Evolutionary conservation across 2,329 filamentous ascomycete species (phyloP).

Genomic region (Diaporthe vexans): DNA sequence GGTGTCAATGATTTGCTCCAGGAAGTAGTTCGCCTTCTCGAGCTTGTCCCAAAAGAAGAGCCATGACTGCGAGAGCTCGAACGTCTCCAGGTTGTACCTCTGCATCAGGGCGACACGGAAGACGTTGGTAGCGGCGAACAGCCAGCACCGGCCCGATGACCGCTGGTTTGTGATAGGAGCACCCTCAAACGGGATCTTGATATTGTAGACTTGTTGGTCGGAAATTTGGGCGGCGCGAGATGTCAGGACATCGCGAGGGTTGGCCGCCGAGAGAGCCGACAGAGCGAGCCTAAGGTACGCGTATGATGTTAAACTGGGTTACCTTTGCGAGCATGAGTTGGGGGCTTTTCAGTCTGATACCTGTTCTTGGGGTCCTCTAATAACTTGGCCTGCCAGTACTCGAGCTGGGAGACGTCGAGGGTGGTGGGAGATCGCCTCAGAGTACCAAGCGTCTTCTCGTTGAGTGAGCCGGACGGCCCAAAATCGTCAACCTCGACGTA

Average conservation of each 20-base stretch:
- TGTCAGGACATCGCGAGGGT: conserved; percentile 76
- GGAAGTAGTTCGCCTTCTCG: conserved; percentile 91
- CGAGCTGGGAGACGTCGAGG: conserved; percentile 65
- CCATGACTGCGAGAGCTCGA: conserved; percentile 90
- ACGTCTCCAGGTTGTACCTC: conserved; percentile 80
- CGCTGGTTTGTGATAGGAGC: conserved; percentile 88
- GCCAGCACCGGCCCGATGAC: conserved; percentile 87
- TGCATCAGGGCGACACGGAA: conserved; percentile 92
- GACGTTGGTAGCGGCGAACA: conserved; percentile 92
- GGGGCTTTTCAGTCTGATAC: conserved; percentile 52
- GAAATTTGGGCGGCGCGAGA: conserved; percentile 73
- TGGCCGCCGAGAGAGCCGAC: conserved; percentile 77
- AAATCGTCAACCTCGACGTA: conserved; percentile 64
- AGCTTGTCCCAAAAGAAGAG: conserved; percentile 96
- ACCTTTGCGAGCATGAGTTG: background rate
- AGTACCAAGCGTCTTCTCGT: conserved; percentile 52
- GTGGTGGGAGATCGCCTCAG: conserved; percentile 54
- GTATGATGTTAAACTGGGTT: conserved; percentile 54
- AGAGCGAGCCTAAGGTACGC: conserved; percentile 74
- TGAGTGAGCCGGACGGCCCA: conserved; percentile 42
- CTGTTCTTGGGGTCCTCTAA: conserved; percentile 76
- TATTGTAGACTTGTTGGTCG: conserved; percentile 86
- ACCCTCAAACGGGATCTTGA: conserved; percentile 86
- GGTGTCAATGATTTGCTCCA: conserved; percentile 86
- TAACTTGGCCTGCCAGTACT: conserved; percentile 72